Percentiles rank a stretch among this genome's conserved stretches.
These are phyloP conservation scores for Amanita fuliginea DNA, from an alignment of 768 basidiomycete species.

Conservation along the genomic window DNA sequence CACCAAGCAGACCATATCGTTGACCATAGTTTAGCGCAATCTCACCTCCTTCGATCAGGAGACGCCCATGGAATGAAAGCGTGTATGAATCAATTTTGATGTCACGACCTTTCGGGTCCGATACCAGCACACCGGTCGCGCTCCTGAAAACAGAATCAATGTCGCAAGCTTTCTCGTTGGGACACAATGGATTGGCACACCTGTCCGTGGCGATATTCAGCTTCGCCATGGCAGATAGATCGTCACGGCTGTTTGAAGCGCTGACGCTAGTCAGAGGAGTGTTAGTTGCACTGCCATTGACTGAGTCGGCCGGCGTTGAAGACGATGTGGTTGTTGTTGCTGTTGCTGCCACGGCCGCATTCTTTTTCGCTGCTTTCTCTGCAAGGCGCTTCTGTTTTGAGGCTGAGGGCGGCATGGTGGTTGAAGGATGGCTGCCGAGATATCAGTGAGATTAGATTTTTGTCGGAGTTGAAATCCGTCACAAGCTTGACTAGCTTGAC, in stretches of 20 bases:
- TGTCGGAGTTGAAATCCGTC: slow-evolving; percentile 18
- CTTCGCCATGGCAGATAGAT: slow-evolving; percentile 80
- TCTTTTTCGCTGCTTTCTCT: slow-evolving; percentile 84
- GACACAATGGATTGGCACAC: slow-evolving; percentile 21
- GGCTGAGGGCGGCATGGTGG: slow-evolving; percentile 59
- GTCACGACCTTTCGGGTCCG: slow-evolving; percentile 87
- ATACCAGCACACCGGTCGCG: slow-evolving; percentile 85
- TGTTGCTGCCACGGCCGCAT: slow-evolving; percentile 27
- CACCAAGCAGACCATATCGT: slow-evolving; percentile 89
- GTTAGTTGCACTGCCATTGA: slow-evolving; percentile 47
- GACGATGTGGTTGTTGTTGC: slow-evolving; percentile 37
- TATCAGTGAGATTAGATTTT: slow-evolving; percentile 22
- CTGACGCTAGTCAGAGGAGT: slow-evolving; percentile 81
- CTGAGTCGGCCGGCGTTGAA: slow-evolving; percentile 52
- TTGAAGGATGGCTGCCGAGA: slow-evolving; percentile 6
- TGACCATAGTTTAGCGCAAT: slow-evolving; percentile 84
- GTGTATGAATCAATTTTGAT: slow-evolving; percentile 96
- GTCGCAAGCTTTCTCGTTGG: neutral
- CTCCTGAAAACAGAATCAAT: slow-evolving; percentile 49
- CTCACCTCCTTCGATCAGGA: slow-evolving; percentile 58
- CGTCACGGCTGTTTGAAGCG: slow-evolving; percentile 71
- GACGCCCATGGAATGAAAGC: slow-evolving; percentile 92
- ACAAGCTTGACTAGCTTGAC: no score
- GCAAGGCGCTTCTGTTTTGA: slow-evolving; percentile 92
- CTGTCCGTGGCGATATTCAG: slow-evolving; percentile 84